Base-by-base conservation (phyloP, 345 rosid species). In the Geranium rotundifolium region DNA sequence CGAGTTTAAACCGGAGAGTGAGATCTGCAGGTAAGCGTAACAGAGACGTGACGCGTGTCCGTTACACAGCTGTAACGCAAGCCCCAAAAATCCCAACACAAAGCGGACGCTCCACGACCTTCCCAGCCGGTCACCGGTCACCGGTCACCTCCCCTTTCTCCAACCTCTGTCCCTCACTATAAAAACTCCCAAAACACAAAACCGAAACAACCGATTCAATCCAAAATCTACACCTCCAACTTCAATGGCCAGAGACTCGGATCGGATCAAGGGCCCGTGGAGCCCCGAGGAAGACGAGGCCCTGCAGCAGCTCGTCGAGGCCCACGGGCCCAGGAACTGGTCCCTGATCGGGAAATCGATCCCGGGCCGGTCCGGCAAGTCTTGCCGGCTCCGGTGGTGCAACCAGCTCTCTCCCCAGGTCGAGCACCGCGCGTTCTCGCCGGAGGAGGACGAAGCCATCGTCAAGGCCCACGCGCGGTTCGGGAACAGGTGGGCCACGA, bases 211-310 rank as follows among this genome's bases (percentile, higher is more conserved):
- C 27, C 27, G 27, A 23, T 23, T 23, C 1, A 23, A 23, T 23
- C 27, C 27, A 23, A 23, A 23, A 23, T 2, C 27, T 23, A 23
- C 2, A 23, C 27, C 27, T 23, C 27, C 27, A 23, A 23, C 2
- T 23, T 23, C 27, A 23, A 23, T 23, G 27, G 27, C 27, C 27
- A 23, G 2, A 23, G 27, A 23, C 27, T 23, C 27, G 78, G 97
- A 90, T 73, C 81, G 96, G 83, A 86, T 90, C 65, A 90, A 83
- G 69, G 96, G 97, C n/a, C 97, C 95, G 12, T 90, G 97, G 97
- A 90, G 90, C 71, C 90, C 95, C 17, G 90, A 87, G 56, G 97
- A 90, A 70, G 97, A 90, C 58, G 96, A 88, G 34, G 84, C 84
- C 58, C 76, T 91, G 2, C 89, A 78, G 63, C 72, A 75, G 19